These are phyloP conservation scores for Phialophora tarda DNA, from an alignment of 2,329 filamentous ascomycete genomes.

Conservation along the genomic window DNA sequence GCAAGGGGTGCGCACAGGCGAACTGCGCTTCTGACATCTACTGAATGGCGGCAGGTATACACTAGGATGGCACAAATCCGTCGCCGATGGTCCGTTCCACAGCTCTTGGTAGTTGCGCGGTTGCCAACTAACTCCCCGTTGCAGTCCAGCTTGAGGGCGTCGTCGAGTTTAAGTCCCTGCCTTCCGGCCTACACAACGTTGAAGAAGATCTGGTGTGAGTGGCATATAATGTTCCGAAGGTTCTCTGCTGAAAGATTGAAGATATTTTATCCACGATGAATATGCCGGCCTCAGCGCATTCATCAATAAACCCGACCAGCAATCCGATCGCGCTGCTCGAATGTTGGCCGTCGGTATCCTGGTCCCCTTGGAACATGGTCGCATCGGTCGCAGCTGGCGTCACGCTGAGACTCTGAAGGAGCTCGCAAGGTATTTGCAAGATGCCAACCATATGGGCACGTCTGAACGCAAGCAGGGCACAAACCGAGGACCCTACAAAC, in stretches of 20 bases:
- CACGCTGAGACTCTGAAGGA: conserved; percentile 78
- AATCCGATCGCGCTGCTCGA: conserved; percentile 80
- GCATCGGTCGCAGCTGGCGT: conserved; percentile 85
- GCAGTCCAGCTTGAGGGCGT: conserved; percentile 74
- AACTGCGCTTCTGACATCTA: conserved; percentile 8
- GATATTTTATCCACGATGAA: conserved; percentile 87
- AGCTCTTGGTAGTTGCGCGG: neutral
- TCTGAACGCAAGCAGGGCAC: conserved; percentile 47
- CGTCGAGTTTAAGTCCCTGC: conserved; percentile 95
- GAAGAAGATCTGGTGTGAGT: conserved; percentile 74
- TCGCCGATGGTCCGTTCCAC: conserved; percentile 60
- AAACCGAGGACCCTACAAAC: conserved; percentile 69
- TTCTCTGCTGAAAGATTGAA: conserved; percentile 43
- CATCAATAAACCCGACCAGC: conserved; percentile 78
- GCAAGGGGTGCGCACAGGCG: conserved; percentile 70
- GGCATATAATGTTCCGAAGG: neutral
- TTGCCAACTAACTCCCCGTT: conserved; percentile 27
- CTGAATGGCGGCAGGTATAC: conserved; percentile 64
- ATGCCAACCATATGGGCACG: neutral
- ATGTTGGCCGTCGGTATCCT: conserved; percentile 92
- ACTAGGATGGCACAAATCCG: conserved; percentile 82
- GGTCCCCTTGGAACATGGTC: conserved; percentile 82
- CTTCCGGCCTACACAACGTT: conserved; percentile 89
- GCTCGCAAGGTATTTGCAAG: conserved; percentile 65
- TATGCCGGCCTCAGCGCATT: conserved; percentile 93